Base-by-base conservation (phyloP, 192 early-diverging fungal genomes). In the Chytriomyces confervae region DNA sequence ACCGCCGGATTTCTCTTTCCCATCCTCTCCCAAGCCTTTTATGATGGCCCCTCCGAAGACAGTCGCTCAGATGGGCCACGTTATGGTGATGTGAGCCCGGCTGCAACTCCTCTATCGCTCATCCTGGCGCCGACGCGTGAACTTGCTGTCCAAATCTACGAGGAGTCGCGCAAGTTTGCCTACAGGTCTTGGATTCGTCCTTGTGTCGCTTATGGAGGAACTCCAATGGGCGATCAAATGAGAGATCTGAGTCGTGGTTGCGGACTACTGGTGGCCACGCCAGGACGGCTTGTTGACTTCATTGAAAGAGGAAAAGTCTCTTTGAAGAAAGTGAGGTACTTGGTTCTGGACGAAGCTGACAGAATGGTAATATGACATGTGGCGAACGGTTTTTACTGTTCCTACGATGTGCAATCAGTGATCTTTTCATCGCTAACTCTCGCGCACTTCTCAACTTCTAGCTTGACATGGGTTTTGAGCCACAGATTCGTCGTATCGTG, bases 391-490 rank as follows among this genome's bases (percentile, higher is more conserved):
- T 91, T 94, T 61, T 95, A 69, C 2, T 71, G 5, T 74, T 69
- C 16, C 18, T 20, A 71, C 57, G 76, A 94, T 69, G 95, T 36
- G 36, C 36, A 36, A 36, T 36, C 53, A 57, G 13, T 57, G 0
- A 27, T 27, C 24, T 27, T 27, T 27, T 57, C 53, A 57, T 2
- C 3, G 20, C 20, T 57, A 3, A 13, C 20, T 20, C 53, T 13
- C 16, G 13, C 53, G 3, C 2, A 20, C 20, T 29, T 62, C 20
- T 95, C 24, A 9, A 24, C 7, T 69, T 45, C 23, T 0, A 78
- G 77, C 87, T 99, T 80, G 97, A 97, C 81, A 98, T 98, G 96
- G 97, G 97, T 62, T 99, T 99, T 79, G 97, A 97, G 86, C 86
- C 90, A 10, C 92, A 95, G 79, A 95, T 99, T 69, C 89, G 97